These are phyloP conservation scores for Chaetomium olivaceum DNA, from an alignment of 2,329 filamentous ascomycete species.

Conservation along the genomic window DNA sequence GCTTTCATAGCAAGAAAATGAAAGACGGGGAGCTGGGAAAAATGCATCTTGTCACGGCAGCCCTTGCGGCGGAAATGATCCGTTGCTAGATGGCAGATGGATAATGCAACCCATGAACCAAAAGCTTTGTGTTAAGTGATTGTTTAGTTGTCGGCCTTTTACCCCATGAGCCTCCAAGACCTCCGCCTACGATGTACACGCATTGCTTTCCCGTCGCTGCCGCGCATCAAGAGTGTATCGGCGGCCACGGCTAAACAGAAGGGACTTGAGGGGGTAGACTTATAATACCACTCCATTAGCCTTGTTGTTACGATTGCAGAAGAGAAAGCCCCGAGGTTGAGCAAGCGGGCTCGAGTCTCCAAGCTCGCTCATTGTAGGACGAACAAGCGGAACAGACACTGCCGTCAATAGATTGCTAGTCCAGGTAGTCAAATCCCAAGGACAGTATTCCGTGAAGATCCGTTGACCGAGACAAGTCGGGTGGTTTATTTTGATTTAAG, in stretches of 20 bases:
- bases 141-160: not conserved
- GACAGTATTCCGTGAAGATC: too few relatives aligned
- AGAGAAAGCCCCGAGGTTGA: too few relatives aligned
- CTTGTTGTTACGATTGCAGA: too few relatives aligned
- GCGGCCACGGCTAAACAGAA: too few relatives aligned
- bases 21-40: constrained; percentile 35
- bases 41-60: constrained; percentile 28
- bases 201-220: not conserved
- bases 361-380: not conserved
- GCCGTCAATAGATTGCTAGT: too few relatives aligned
- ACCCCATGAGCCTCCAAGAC: not conserved
- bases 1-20: constrained; percentile 35
- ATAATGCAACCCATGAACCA: constrained; percentile 34
- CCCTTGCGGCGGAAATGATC: constrained; percentile 22
- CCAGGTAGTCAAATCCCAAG: too few relatives aligned
- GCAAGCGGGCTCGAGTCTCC: not conserved
- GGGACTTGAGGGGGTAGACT: too few relatives aligned
- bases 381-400: too few relatives aligned
- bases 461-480: too few relatives aligned
- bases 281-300: too few relatives aligned
- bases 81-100: constrained; percentile 30
- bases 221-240: not conserved
- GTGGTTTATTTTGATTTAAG: too few relatives aligned
- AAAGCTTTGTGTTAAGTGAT: constrained; percentile 3
- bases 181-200: not conserved